phyloP scores from a whole-genome alignment of 1,284 basidiomycete species.

The Cryptococcus sp. region DNA sequence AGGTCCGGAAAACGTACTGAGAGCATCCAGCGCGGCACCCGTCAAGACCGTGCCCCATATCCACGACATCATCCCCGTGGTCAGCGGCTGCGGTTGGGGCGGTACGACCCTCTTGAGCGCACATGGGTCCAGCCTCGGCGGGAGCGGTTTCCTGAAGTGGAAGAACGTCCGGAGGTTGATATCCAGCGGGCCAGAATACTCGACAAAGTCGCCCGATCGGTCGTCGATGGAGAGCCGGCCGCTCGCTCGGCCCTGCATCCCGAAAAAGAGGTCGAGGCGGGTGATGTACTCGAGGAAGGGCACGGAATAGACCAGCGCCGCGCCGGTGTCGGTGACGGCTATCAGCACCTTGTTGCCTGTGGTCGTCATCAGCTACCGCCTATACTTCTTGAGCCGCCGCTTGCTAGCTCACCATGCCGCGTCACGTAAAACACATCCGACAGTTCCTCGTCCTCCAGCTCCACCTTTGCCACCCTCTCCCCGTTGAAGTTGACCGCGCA shows the following conservation, averaged over 20 bases:
- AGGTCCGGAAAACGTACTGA: conserved; percentile 26
- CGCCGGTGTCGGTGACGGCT: conserved; percentile 59
- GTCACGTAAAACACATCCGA: conserved; percentile 58
- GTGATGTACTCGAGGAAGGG: conserved; percentile 55
- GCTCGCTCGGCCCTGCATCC: conserved; percentile 26
- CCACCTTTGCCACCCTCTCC: conserved; percentile 50
- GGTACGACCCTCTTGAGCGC: conserved; percentile 33
- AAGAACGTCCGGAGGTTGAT: conserved; percentile 50
- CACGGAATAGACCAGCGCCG: conserved; percentile 64
- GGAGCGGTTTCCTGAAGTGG: conserved; percentile 49
- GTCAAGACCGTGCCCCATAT: conserved; percentile 50
- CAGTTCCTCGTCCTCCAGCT: conserved; percentile 59
- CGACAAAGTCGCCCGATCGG: conserved; percentile 49
- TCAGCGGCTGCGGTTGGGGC: conserved; percentile 41
- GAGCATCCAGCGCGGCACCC: conserved; percentile 43
- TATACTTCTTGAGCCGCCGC: too few species aligned
- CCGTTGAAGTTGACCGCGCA: conserved; percentile 51
- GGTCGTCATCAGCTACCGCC: not conserved
- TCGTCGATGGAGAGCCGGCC: conserved; percentile 47
- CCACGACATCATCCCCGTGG: conserved; percentile 41
- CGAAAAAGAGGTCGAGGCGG: conserved; percentile 40
- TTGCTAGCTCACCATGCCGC: conserved; percentile 59
- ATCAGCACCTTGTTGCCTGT: conserved; percentile 57
- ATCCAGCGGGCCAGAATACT: conserved; percentile 43
- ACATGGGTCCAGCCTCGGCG: conserved; percentile 44